Evolutionary conservation across 179 eudicot species (phyloP).

Genomic region (Heliamphora pulchella): DNA sequence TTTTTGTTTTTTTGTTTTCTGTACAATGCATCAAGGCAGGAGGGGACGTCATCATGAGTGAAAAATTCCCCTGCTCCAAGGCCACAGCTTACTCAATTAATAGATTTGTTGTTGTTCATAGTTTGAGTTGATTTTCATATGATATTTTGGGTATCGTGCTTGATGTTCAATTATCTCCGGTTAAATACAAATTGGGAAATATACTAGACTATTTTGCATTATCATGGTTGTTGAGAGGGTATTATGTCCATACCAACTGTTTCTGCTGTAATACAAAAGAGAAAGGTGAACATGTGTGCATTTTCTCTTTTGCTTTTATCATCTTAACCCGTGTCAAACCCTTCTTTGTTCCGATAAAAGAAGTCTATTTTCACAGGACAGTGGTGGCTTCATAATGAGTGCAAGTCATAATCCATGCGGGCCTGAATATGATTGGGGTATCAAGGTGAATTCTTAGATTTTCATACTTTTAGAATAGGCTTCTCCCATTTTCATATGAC

Average conservation of each 20-base stretch:
- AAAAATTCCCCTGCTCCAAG: too few species aligned
- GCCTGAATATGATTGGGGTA: conserved; percentile 34
- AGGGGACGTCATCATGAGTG: too few species aligned
- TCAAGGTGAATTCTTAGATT: conserved; percentile 51
- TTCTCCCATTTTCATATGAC: not conserved
- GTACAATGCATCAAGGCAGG: too few species aligned
- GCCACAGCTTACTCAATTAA: too few species aligned
- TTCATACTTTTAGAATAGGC: conserved; percentile 8
- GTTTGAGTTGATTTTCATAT: not conserved
- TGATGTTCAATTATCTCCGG: not conserved
- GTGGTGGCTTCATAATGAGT: conserved; percentile 98
- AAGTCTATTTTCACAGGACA: conserved; percentile 48
- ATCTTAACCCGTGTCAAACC: not conserved
- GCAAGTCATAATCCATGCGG: conserved; percentile 99
- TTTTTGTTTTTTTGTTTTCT: too few species aligned
- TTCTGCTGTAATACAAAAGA: conserved; percentile 89
- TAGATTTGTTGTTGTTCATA: too few species aligned
- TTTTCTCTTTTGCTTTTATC: not conserved
- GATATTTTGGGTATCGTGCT: too few species aligned
- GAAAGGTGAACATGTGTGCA: conserved; percentile 45
- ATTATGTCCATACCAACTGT: conserved; percentile 96
- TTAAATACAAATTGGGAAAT: too few species aligned
- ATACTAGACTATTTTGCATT: not conserved
- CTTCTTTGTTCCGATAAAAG: not conserved
- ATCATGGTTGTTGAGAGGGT: conserved; percentile 61